Evolutionary conservation across 768 basidiomycete genomes (phyloP).

Genomic region (Trichaptum fuscoviolaceum): DNA sequence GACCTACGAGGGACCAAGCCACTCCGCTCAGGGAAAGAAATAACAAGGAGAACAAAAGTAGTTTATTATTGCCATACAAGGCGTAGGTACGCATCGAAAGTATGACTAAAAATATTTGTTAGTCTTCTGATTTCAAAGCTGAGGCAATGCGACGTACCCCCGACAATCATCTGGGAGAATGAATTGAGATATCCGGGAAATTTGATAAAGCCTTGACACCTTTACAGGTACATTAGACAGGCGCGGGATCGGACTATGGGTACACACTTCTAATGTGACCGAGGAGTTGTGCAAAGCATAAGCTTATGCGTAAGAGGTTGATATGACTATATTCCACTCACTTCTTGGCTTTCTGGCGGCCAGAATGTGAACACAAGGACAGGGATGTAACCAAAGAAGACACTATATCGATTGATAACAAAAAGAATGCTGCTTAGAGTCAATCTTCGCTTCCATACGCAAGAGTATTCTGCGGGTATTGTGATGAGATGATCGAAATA

Average conservation of each 20-base stretch:
- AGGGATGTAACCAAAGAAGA: conserved; percentile 18
- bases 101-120: not conserved
- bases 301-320: no score
- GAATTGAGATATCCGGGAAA: not conserved
- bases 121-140: no score
- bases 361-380: conserved; percentile 7
- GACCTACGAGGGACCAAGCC: not conserved
- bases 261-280: no score
- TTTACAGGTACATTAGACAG: not conserved
- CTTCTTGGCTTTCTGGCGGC: not conserved
- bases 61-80: not conserved
- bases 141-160: not conserved
- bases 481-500: conserved; percentile 1
- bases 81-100: not conserved
- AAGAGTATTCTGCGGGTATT: not conserved
- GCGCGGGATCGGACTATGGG: no score
- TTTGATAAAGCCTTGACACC: not conserved
- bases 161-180: not conserved
- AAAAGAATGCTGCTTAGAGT: conserved; percentile 10
- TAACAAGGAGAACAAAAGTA: not conserved
- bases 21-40: not conserved
- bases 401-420: conserved; percentile 18
- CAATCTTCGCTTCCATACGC: not conserved
- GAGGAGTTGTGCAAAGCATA: no score
- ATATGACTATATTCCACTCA: not conserved